These are phyloP conservation scores for Sporobolus alterniflorus DNA, from an alignment of 202 grass and related monocot species.

Conservation along the genomic window DNA sequence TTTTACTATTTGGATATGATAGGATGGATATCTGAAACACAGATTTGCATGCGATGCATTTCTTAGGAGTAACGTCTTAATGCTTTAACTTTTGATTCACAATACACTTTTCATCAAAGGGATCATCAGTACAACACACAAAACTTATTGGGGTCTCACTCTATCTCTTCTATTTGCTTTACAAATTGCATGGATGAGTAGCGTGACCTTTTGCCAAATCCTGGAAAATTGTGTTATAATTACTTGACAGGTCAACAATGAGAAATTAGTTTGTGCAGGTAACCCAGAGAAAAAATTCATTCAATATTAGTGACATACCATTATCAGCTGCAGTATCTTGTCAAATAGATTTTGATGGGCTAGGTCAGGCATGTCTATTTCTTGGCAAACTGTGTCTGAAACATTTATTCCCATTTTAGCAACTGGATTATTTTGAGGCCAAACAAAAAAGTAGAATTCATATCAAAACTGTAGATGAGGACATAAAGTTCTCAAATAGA, in stretches of 20 bases:
- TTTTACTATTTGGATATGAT: not conserved
- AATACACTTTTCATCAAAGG: not conserved
- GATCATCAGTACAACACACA: not conserved
- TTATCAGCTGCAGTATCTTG: constrained; percentile 2
- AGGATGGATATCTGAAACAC: not conserved
- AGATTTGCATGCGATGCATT: not conserved
- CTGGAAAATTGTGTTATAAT: not conserved
- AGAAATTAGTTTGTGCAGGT: not conserved
- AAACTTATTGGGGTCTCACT: not conserved
- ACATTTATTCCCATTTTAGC: constrained; percentile 3
- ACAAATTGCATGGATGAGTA: not conserved
- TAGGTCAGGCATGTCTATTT: not conserved
- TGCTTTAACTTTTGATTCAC: not conserved
- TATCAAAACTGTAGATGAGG: not conserved
- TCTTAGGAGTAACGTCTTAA: not conserved
- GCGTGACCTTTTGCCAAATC: not conserved
- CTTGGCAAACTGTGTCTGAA: not conserved
- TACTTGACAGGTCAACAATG: not conserved
- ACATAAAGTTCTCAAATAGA: not conserved
- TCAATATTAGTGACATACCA: not conserved
- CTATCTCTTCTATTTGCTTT: not conserved
- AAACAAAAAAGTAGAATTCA: no score
- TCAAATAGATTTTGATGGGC: not conserved
- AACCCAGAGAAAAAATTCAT: not conserved
- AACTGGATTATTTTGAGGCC: not conserved